Percentiles rank a stretch among this genome's conserved stretches.
Conservation (phyloP, 495 filamentous ascomycete species). For the Podospora conica region DNA sequence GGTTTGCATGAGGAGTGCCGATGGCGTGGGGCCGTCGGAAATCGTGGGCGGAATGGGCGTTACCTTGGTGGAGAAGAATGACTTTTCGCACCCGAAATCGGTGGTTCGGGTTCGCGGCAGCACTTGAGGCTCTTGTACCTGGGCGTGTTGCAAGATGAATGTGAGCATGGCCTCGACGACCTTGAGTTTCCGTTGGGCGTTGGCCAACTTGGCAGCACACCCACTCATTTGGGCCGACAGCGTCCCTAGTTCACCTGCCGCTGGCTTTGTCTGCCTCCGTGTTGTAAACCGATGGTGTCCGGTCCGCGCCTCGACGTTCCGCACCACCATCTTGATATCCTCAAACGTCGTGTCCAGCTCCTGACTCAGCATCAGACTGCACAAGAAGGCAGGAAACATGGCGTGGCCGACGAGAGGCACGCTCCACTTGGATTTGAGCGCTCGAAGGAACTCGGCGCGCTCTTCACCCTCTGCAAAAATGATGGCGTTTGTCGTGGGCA, state of each 20-base stretch:
- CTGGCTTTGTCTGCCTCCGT: slow-evolving; percentile 20
- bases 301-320: slow-evolving; percentile 25
- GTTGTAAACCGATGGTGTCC: slow-evolving; percentile 25
- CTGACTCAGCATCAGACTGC: slow-evolving; percentile 20
- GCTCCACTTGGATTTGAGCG: slow-evolving; percentile 20
- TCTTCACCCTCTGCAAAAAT: slow-evolving; percentile 23
- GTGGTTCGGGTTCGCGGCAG: neutral
- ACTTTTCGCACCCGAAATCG: neutral
- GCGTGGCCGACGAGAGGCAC: slow-evolving; percentile 5
- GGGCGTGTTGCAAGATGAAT: slow-evolving; percentile 19
- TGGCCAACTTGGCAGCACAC: slow-evolving; percentile 27
- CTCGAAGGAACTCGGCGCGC: slow-evolving; percentile 14
- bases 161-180: slow-evolving; percentile 20
- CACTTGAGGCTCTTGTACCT: neutral
- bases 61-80: neutral
- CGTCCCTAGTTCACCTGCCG: slow-evolving; percentile 22
- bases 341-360: slow-evolving; percentile 23
- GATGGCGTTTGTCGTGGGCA: slow-evolving; percentile 8
- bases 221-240: slow-evolving; percentile 27
- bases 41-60: neutral
- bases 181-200: slow-evolving; percentile 23
- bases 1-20: neutral
- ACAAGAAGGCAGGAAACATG: slow-evolving; percentile 28
- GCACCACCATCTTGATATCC: slow-evolving; percentile 23
- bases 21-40: neutral